Base-by-base conservation (phyloP, 441 rosid genomes). In the Flueggea neowawraea region DNA sequence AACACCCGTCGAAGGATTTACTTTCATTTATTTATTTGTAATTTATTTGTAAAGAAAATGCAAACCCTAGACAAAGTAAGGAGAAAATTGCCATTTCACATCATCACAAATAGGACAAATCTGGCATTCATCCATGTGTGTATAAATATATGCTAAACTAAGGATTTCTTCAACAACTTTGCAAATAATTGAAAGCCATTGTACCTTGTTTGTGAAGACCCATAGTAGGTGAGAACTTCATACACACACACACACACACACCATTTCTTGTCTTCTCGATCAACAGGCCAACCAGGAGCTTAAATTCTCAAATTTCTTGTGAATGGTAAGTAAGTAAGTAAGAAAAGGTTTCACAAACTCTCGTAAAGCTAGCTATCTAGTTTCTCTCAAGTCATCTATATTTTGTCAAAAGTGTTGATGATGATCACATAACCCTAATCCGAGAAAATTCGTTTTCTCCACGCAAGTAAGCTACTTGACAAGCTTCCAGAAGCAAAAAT, bases 221-320 rank as follows among this genome's bases (percentile, higher is more conserved):
- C 81, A 69, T 73, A 77, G 82, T 86, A 86, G 98, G 95, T 92
- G 82, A 77, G 91, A 86, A 78, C 90, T 87, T 89, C 86, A 80
- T 52, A 67, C 32, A 67, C 74, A 81, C n/a, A n/a, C n/a, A n/a
- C n/a, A n/a, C n/a, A n/a, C n/a, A n/a, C 92, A 54, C 90, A 54
- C 84, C 54, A 78, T 60, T 57, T 54, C 53, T 41, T 41, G 52
- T 49, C 64, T 54, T 65, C 67, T 75, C 68, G 57, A 64, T 75
- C 68, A 58, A 64, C 39, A 51, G 52, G 50, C 0, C 5, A 4
- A 6, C 12, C 55, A 41, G 41, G 58, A 57, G 57, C 78, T 77
- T 78, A 80, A 82, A 63, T 78, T 78, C 73, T 59, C 69, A 54
- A 58, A 65, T 75, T 67, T 78, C 83, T 74, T 79, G 76, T 57